Conservation (phyloP, 306 rosid species). For the Casuarina cunninghamiana region DNA sequence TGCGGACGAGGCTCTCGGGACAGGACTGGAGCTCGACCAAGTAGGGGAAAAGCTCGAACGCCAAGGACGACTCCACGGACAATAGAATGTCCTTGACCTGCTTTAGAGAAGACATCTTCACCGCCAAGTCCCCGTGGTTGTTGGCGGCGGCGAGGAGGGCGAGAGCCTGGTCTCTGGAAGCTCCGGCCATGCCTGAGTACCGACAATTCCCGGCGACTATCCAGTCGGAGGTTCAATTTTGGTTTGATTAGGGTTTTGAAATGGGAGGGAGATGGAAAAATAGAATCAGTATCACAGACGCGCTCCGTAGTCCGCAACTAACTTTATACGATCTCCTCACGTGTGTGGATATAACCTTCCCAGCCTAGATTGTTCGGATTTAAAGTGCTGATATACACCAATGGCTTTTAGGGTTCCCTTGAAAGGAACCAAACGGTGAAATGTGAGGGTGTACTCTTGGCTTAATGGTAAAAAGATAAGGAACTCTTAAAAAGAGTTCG, state of each 20-base stretch:
- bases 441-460: no score
- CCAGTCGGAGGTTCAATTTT: background rate
- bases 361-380: background rate
- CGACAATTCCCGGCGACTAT: background rate
- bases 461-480: no score
- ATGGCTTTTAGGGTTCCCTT: background rate
- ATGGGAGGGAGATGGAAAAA: background rate
- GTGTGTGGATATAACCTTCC: no score
- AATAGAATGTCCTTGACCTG: conserved; percentile 74
- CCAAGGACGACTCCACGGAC: conserved; percentile 63
- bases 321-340: background rate
- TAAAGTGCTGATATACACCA: background rate
- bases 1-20: conserved; percentile 75
- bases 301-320: background rate
- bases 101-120: conserved; percentile 70
- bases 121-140: conserved; percentile 90
- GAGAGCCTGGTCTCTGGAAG: conserved; percentile 66
- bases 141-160: conserved; percentile 90
- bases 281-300: background rate
- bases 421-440: background rate
- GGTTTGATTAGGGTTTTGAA: conserved; percentile 40
- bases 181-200: conserved; percentile 56
- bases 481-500: no score
- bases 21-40: conserved; percentile 85
- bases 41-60: conserved; percentile 80